Conservation (phyloP, 306 rosid species). For the Ziziphus jujuba region DNA sequence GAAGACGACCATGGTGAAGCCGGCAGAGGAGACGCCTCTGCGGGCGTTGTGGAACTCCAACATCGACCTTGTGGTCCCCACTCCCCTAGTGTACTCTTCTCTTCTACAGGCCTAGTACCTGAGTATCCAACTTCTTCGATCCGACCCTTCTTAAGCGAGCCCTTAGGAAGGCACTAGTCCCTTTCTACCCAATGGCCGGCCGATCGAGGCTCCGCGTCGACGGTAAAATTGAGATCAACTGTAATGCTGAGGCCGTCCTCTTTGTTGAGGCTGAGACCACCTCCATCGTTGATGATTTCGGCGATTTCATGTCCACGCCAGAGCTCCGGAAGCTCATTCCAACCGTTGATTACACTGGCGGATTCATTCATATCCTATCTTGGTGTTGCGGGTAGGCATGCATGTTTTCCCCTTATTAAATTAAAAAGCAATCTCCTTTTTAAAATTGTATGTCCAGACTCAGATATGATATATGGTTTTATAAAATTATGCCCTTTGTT, state of each 20-base stretch:
- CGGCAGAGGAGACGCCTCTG: constrained; percentile 42
- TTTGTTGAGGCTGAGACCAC: constrained; percentile 63
- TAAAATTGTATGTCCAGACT: no score
- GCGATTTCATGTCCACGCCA: constrained; percentile 78
- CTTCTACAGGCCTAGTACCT: constrained; percentile 48
- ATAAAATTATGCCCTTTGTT: no score
- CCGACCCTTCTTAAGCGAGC: constrained; percentile 49
- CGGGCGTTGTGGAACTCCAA: constrained; percentile 58
- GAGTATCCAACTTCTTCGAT: constrained; percentile 53
- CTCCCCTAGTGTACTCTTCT: constrained; percentile 64
- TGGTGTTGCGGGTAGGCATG: constrained; percentile 72
- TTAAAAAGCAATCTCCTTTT: no score
- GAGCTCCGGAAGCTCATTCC: constrained; percentile 82
- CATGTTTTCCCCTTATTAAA: no score
- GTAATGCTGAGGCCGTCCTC: constrained; percentile 70
- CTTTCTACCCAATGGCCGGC: constrained; percentile 83
- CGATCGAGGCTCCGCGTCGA: constrained; percentile 63
- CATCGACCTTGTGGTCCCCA: constrained; percentile 72
- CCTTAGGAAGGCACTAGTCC: constrained; percentile 63
- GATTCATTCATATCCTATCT: constrained; percentile 56
- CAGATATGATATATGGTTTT: no score
- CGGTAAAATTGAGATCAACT: constrained; percentile 75
- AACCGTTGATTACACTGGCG: constrained; percentile 56
- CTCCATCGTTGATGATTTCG: constrained; percentile 60
- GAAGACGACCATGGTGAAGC: constrained; percentile 38